Conservation (phyloP, 2,329 filamentous ascomycete genomes). For the Knoxdaviesia capensis region DNA sequence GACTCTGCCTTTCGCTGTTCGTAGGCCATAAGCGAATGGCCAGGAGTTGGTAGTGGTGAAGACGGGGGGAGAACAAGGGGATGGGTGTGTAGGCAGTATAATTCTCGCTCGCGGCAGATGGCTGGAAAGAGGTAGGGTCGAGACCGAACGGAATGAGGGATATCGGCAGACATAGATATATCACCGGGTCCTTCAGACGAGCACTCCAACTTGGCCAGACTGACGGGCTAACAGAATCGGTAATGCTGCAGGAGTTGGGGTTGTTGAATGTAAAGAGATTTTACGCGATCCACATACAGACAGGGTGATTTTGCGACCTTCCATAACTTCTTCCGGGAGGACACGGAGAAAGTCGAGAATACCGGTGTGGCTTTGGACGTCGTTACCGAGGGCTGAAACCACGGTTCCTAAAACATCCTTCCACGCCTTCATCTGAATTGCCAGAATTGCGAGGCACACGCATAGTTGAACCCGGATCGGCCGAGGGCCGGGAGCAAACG, state of each 20-base stretch:
- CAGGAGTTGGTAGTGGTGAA: background rate
- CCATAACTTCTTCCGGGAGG: constrained; percentile 93
- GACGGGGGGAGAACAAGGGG: background rate
- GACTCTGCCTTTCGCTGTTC: constrained; percentile 14
- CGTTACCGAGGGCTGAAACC: constrained; percentile 56
- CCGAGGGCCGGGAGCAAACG: constrained; percentile 65
- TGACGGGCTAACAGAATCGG: background rate
- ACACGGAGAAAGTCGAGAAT: constrained; percentile 93
- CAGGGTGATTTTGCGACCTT: constrained; percentile 98
- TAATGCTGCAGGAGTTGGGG: constrained; percentile 5
- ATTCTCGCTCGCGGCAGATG: too few relatives aligned
- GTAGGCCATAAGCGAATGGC: background rate
- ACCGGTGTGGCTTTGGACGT: constrained; percentile 61
- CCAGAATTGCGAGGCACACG: constrained; percentile 82
- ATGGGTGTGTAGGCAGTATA: too few relatives aligned
- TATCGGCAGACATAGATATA: too few relatives aligned
- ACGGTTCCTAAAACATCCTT: constrained; percentile 77
- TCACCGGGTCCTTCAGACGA: too few relatives aligned
- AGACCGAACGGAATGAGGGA: too few relatives aligned
- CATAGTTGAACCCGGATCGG: constrained; percentile 79
- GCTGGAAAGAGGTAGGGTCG: too few relatives aligned
- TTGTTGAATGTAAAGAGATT: constrained; percentile 14
- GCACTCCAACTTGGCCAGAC: background rate
- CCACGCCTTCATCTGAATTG: constrained; percentile 92
- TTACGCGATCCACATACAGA: constrained; percentile 67